phyloP scores from a whole-genome alignment of 2,329 filamentous ascomycete species.

The Alternaria burnsii region DNA sequence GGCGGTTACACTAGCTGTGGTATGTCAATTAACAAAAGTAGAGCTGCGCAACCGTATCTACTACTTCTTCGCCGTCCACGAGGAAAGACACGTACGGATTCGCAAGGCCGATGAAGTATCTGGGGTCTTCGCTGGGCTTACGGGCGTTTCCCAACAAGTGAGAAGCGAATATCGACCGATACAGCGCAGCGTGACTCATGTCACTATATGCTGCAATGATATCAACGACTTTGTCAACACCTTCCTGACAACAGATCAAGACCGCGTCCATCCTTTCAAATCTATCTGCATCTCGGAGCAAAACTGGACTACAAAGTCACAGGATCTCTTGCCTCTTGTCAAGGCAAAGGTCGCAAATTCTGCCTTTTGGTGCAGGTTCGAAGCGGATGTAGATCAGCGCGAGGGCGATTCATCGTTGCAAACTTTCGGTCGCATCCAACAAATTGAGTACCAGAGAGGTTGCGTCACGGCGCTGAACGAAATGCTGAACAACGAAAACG shows the following conservation, averaged over 20 bases:
- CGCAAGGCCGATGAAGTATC: background rate
- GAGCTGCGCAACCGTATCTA: slow-evolving; percentile 5
- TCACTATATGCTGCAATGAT: background rate
- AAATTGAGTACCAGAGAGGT: background rate
- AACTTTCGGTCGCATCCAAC: background rate
- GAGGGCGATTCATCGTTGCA: background rate
- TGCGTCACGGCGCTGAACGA: background rate
- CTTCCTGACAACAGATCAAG: background rate
- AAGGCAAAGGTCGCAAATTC: background rate
- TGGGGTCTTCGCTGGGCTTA: background rate
- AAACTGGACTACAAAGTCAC: background rate
- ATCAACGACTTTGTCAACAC: background rate
- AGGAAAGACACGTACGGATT: background rate
- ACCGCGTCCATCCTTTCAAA: background rate
- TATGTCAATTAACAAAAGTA: background rate
- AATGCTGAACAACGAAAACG: background rate
- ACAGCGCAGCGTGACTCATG: background rate
- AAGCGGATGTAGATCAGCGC: background rate
- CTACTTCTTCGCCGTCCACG: background rate
- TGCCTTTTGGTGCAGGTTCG: background rate
- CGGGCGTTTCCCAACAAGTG: background rate
- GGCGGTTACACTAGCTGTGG: background rate
- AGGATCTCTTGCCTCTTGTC: background rate
- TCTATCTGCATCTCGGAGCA: background rate
- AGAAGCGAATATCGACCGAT: slow-evolving; percentile 4